A percentile compares a stretch with the other conserved stretches of the same genome.
These are phyloP conservation scores for Beta vulgaris DNA, from an alignment of 148 eudicot species.

Conservation along the genomic window DNA sequence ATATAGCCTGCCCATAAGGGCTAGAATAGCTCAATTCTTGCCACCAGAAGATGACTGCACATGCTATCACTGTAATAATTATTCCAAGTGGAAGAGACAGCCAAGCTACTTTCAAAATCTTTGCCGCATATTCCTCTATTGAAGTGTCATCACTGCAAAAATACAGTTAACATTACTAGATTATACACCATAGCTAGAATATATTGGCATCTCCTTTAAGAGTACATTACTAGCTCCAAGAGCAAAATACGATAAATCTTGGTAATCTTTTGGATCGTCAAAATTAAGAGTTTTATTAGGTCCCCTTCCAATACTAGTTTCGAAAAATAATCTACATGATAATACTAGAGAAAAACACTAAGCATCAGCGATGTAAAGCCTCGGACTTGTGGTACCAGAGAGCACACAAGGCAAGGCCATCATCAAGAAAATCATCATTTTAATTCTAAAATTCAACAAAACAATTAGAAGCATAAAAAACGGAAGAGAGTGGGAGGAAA, in stretches of 20 bases:
- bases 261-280: not conserved
- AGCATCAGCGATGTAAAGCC: not conserved
- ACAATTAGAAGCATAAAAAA: not conserved
- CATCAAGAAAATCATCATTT: not conserved
- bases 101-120: conserved; percentile 88
- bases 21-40: conserved; percentile 69
- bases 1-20: conserved; percentile 81
- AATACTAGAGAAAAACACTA: conserved; percentile 2
- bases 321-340: not conserved
- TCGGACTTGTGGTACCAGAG: too few species aligned
- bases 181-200: not conserved
- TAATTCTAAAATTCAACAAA: not conserved
- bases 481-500: conserved; percentile 15
- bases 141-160: conserved; percentile 64
- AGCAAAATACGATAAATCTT: not conserved
- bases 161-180: not conserved
- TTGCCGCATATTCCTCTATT: conserved; percentile 49
- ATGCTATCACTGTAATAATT: conserved; percentile 53
- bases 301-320: not conserved
- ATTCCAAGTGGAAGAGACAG: conserved; percentile 78
- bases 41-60: conserved; percentile 83
- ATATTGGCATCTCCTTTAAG: too few species aligned
- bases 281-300: not conserved
- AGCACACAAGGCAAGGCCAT: not conserved
- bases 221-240: not conserved